Evolutionary conservation across 257 asterid genomes (phyloP), one percentile per base, ranked within the genome.

Genomic region (Knoxia roxburghii): DNA sequence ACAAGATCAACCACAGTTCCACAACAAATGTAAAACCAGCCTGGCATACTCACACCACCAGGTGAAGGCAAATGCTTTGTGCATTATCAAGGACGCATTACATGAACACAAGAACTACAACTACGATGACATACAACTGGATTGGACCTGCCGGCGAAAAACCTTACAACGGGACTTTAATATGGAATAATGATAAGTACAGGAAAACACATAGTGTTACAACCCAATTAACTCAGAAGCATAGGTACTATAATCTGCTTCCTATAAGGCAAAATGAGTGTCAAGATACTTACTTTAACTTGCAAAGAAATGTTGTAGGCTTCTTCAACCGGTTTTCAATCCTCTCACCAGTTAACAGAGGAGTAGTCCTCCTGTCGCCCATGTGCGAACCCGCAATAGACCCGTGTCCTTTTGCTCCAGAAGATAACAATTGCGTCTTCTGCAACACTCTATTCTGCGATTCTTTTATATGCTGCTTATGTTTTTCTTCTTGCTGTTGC

Each of bases 221-320:
- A n/a, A 46, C 60, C 26, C 29, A 70, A 37, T 37, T 39, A 11
- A 8, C 14, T 27, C 23, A 20, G 32, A 32, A 50, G 29, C 35
- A 63, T 11, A 27, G 39, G 13, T 13, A 39, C 30, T 11, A 40
- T 45, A 51, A 52, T 8, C 3, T 35, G 53, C 27, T 41, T 43
- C 53, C 40, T 33, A 68, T 65, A 64, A 68, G 23, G 45, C 49
- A n/a, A 37, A 37, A 37, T 37, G 41, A 3, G 74, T 33, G 51
- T 55, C 69, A 52, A 50, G 52, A 72, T 64, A 91, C 97, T 88
- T 79, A 94, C 99, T 90, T 90, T 82, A 94, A 71, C 87, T 94
- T 94, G 97, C 99, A 94, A 79, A 94, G 85, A 70, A 94, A 94
- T 5, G 97, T 88, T 13, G 99, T 90, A 5, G 99, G 99, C 77